Conservation (phyloP, 257 asterid species). For the Solanum bulbocastanum region DNA sequence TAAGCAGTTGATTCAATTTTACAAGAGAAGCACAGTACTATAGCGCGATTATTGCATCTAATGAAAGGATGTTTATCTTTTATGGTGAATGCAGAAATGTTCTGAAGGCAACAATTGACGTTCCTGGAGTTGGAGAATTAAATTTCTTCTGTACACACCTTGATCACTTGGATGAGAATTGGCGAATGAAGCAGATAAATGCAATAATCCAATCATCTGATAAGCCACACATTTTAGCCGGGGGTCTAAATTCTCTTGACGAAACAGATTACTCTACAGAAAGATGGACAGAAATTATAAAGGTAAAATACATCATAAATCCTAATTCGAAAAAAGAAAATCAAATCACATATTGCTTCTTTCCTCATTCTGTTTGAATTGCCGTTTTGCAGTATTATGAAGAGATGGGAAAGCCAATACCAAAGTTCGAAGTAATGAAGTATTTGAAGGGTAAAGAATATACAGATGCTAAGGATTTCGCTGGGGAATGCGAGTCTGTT, state of each 20-base stretch:
- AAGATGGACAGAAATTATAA: constrained; percentile 86
- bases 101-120: constrained; percentile 86
- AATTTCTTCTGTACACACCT: constrained; percentile 73
- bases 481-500: constrained; percentile 91
- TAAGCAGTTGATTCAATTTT: neutral
- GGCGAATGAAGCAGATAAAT: constrained; percentile 92
- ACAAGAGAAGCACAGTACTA: neutral
- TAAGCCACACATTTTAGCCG: constrained; percentile 83
- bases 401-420: constrained; percentile 89
- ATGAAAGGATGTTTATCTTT: neutral
- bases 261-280: constrained; percentile 80
- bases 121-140: constrained; percentile 69
- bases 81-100: constrained; percentile 58
- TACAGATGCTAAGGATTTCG: constrained; percentile 73
- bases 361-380: neutral
- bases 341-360: neutral
- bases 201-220: constrained; percentile 64
- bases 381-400: constrained; percentile 56
- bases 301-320: constrained; percentile 23
- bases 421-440: constrained; percentile 78
- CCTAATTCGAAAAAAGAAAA: neutral
- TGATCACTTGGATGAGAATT: constrained; percentile 79
- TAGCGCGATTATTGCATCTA: neutral
- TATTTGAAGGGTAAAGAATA: constrained; percentile 53
- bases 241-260: constrained; percentile 82